Base-by-base conservation (phyloP, 1,284 basidiomycete species). In the Ganoderma multipileum region DNA sequence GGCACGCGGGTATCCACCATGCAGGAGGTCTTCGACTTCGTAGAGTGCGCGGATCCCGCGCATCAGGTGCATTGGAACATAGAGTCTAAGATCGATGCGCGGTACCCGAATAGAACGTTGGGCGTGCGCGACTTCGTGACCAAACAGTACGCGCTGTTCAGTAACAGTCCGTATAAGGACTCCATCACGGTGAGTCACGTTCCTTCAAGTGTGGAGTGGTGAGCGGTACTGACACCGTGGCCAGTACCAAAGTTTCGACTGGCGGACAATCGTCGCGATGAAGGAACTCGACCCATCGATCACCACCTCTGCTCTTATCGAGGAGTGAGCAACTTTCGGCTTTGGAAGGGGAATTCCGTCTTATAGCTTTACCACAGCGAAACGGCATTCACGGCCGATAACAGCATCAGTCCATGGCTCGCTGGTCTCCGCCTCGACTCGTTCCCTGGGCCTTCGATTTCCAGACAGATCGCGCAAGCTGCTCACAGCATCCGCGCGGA, bases 161-260 rank as follows among this genome's bases (percentile, higher is more conserved):
- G 79, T 39, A 79, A 78, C 14, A 92, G 89, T 68, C 82, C 84
- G 28, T 92, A 92, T 75, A 80, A 81, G 44, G 75, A 82, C 30
- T 83, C 86, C 12, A 91, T 93, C 71, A 91, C 89, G 7, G 90
- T 91, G 72, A 71, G 87, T 66, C 14, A n/a, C 23, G 14, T 6
- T 39, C 42, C 36, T 23, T 12, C 4, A 20, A 6, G 14, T 42
- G 55, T n/a, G 47, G 9, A 50, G 28, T 44, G 11, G 39, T 8
- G 36, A 12, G 26, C 14, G 23, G 3, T 33, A 47, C 66, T 68
- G 39, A 67, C 61, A 11, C n/a, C 7, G 44, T 61, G 50, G 3
- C 71, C 67, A 92, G 90, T 92, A 87, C 74, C 90, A 93, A 81
- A 92, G 90, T 74, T 92, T 93, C 72, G 91, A 92, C 75, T 93